phyloP scores from a whole-genome alignment of 208 protist genomes.

The Leishmania braziliensis region DNA sequence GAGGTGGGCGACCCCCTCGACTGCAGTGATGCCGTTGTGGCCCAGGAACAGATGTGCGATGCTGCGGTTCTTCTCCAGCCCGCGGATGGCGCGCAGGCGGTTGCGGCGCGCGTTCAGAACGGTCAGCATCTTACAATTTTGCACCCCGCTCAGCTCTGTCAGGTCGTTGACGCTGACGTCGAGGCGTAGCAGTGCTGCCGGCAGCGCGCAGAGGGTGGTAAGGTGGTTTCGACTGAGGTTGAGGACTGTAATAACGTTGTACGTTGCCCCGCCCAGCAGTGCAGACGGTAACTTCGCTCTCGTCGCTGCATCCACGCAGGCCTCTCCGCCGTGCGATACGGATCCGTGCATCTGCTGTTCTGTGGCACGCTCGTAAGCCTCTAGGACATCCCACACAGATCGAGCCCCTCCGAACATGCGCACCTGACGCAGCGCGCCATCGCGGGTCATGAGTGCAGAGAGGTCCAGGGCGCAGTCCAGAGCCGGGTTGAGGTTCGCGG shows the following conservation, averaged over 20 bases:
- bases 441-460: conserved; percentile 37
- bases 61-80: conserved; percentile 55
- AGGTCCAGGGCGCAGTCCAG: conserved; percentile 75
- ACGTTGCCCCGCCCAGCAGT: conserved; percentile 28
- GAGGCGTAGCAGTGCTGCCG: conserved; percentile 71
- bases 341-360: conserved; percentile 33
- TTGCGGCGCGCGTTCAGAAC: conserved; percentile 85
- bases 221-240: conserved; percentile 73
- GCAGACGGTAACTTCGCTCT: conserved; percentile 21
- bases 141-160: conserved; percentile 46
- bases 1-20: conserved; percentile 77
- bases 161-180: conserved; percentile 86
- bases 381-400: conserved; percentile 67
- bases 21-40: conserved; percentile 61
- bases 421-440: conserved; percentile 38
- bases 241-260: conserved; percentile 74
- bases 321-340: background rate
- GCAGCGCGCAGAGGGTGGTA: conserved; percentile 44
- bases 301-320: conserved; percentile 16
- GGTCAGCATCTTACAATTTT: conserved; percentile 73
- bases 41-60: conserved; percentile 84
- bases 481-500: conserved; percentile 71
- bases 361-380: conserved; percentile 42
- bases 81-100: conserved; percentile 37
- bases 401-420: conserved; percentile 46